A percentile compares a stretch with the other conserved stretches of the same genome.
Evolutionary conservation across 495 filamentous ascomycete species (phyloP).

Genomic region (Thozetella sp.): DNA sequence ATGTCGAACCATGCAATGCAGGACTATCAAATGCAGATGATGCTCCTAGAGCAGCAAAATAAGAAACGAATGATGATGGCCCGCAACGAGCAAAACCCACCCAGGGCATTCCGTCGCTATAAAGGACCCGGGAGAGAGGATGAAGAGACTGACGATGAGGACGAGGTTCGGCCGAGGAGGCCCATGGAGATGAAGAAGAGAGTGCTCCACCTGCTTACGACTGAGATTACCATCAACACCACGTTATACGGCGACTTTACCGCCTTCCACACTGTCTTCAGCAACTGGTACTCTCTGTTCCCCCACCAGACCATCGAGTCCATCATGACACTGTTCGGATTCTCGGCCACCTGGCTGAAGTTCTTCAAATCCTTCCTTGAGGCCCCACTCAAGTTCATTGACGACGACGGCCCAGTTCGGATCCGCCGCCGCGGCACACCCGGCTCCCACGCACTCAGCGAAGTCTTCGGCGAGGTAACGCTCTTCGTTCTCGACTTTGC

Average conservation of each 20-base stretch:
- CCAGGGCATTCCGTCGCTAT: too few species aligned
- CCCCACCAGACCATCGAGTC: conserved; percentile 60
- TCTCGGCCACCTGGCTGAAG: conserved; percentile 57
- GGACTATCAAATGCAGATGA: not conserved
- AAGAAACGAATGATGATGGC: not conserved
- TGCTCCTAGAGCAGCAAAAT: not conserved
- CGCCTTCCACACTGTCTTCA: conserved; percentile 61
- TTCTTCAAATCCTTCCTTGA: conserved; percentile 65
- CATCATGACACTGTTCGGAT: conserved; percentile 61
- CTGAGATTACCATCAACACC: conserved; percentile 63
- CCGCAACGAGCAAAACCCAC: conserved; percentile 16
- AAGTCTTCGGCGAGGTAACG: conserved; percentile 60
- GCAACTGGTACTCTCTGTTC: conserved; percentile 62
- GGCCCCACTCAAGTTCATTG: conserved; percentile 59
- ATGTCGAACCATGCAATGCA: not conserved
- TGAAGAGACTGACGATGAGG: conserved; percentile 16
- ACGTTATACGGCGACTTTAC: conserved; percentile 60
- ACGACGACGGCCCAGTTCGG: conserved; percentile 49
- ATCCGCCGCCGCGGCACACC: conserved; percentile 55
- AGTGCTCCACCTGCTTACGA: conserved; percentile 61
- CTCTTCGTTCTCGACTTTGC: conserved; percentile 69
- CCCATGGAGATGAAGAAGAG: conserved; percentile 59
- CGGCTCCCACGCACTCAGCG: conserved; percentile 60
- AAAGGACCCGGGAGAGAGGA: too few species aligned
- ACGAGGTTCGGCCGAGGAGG: conserved; percentile 24